Evolutionary conservation across 495 filamentous ascomycete genomes (phyloP).

Genomic region (Penicillium taxi): DNA sequence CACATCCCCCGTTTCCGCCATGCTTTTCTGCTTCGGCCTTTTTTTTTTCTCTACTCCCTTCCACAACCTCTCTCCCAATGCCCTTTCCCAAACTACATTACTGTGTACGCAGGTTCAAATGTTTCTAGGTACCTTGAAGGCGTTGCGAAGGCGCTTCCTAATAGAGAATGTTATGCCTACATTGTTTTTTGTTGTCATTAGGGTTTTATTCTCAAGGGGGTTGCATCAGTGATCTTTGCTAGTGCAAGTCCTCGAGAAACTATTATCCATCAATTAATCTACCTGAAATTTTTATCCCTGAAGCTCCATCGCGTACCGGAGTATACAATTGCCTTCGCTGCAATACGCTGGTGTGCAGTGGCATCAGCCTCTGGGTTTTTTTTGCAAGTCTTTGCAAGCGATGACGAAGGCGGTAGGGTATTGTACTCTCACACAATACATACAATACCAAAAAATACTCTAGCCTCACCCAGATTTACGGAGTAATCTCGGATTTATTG

Average conservation of each 20-base stretch:
- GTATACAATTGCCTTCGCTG: no score
- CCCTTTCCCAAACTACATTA: not conserved
- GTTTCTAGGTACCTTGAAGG: conserved; percentile 13
- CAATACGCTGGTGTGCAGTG: no score
- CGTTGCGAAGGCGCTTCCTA: conserved; percentile 18
- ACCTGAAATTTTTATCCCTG: no score
- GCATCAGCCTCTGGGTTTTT: no score
- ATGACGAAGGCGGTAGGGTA: conserved; percentile 27
- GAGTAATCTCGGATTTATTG: not conserved
- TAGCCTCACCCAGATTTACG: not conserved
- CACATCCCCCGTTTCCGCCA: not conserved
- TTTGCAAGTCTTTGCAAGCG: conserved; percentile 20
- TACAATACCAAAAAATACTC: conserved; percentile 1
- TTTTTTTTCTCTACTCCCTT: conserved; percentile 4
- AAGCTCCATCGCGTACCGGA: no score
- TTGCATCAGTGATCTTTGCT: no score
- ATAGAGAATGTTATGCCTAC: conserved; percentile 26
- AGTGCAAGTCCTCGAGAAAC: no score
- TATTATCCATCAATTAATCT: no score
- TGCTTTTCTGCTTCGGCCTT: conserved; percentile 1
- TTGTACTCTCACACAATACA: conserved; percentile 4
- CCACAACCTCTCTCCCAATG: not conserved
- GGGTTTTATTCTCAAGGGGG: not conserved
- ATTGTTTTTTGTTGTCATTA: conserved; percentile 9
- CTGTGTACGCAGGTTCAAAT: conserved; percentile 14